Evolutionary conservation across 1,284 basidiomycete species (phyloP).

Genomic region (Apiotrichum domesticum): DNA sequence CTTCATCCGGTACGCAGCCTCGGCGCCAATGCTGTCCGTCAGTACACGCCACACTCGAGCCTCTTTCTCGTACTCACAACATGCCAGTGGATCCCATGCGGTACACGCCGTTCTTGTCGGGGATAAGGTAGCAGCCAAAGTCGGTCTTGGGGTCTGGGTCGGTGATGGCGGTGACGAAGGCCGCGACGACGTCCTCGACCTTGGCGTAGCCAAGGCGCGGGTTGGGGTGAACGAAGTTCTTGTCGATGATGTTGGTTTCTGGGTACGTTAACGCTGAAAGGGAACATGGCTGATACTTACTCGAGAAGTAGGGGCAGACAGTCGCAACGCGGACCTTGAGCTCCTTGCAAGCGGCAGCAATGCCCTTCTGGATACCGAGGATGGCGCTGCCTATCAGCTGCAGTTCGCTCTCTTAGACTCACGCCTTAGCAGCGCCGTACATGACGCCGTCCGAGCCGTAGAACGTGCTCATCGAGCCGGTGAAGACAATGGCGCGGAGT

Average conservation of each 20-base stretch:
- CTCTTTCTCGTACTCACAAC: neutral
- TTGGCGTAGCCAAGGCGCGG: constrained; percentile 13
- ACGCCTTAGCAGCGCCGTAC: constrained; percentile 18
- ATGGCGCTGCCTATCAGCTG: neutral
- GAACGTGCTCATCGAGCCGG: constrained; percentile 14
- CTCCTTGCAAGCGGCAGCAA: constrained; percentile 1
- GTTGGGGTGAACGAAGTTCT: constrained; percentile 16
- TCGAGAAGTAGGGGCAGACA: constrained; percentile 18
- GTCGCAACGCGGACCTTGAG: constrained; percentile 9
- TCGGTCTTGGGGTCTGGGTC: constrained; percentile 14
- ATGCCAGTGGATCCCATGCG: constrained; percentile 9
- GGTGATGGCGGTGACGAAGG: constrained; percentile 11
- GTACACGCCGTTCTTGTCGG: constrained; percentile 17
- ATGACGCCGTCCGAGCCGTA: constrained; percentile 14
- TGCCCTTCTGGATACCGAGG: constrained; percentile 18
- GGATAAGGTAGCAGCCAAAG: constrained; percentile 15
- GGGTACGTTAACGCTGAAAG: neutral
- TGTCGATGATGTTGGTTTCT: constrained; percentile 16
- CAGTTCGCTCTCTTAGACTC: constrained; percentile 11
- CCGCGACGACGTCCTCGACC: constrained; percentile 15
- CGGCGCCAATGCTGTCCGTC: neutral
- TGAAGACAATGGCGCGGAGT: constrained; percentile 9
- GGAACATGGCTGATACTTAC: neutral
- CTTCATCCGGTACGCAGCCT: neutral
- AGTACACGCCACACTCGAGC: neutral